These are phyloP conservation scores for Chrysoporthe cubensis DNA, from an alignment of 2,329 filamentous ascomycete species.

Conservation along the genomic window DNA sequence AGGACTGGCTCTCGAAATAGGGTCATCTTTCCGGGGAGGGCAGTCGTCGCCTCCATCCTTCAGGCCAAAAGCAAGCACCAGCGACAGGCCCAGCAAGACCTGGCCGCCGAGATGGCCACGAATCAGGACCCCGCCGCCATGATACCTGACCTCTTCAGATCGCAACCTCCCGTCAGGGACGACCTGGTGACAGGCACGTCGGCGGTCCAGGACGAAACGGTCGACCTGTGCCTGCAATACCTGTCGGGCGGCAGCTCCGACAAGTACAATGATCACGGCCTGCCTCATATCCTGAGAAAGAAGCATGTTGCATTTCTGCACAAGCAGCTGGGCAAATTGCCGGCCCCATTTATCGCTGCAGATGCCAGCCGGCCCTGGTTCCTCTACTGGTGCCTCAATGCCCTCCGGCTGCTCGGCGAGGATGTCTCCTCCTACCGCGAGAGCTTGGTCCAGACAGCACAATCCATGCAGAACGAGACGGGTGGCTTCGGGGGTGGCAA, in stretches of 20 bases:
- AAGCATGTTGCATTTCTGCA: conserved; percentile 66
- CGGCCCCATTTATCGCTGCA: conserved; percentile 70
- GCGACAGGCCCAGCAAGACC: conserved; percentile 10
- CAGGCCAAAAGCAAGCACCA: conserved; percentile 21
- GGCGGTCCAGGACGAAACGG: conserved; percentile 67
- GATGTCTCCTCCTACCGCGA: conserved; percentile 71
- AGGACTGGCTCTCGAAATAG: conserved; percentile 23
- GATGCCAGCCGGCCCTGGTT: conserved; percentile 94
- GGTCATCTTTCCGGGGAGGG: conserved; percentile 28
- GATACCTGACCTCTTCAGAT: conserved; percentile 62
- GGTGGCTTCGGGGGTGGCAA: conserved; percentile 95
- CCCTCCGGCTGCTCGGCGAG: conserved; percentile 74
- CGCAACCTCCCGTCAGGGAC: conserved; percentile 67
- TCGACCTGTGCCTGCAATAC: conserved; percentile 70
- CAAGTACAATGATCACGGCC: conserved; percentile 69
- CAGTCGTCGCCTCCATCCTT: conserved; percentile 27
- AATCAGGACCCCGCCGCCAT: conserved; percentile 29
- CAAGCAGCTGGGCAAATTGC: conserved; percentile 63
- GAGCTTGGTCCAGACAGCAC: conserved; percentile 74
- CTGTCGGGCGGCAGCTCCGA: conserved; percentile 58
- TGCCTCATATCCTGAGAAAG: conserved; percentile 73
- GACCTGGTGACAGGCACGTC: conserved; percentile 70
- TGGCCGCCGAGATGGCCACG: conserved; percentile 5
- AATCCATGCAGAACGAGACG: conserved; percentile 76
- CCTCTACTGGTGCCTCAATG: conserved; percentile 87